Evolutionary conservation across 768 basidiomycete species (phyloP).

Genomic region (Podaxis mareebaensis): DNA sequence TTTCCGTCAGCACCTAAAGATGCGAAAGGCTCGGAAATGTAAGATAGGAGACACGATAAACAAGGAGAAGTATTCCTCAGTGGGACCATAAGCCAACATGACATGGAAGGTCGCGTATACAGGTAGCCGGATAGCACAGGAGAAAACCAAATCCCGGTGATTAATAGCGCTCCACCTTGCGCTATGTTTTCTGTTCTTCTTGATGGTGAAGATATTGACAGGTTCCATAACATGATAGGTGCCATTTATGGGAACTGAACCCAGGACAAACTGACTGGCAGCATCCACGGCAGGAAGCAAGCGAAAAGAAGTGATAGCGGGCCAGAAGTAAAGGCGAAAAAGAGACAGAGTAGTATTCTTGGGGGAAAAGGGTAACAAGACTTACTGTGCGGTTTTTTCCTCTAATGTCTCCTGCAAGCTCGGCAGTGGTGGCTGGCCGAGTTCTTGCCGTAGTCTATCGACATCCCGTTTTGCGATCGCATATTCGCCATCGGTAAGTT

Average conservation of each 20-base stretch:
- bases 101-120: background rate
- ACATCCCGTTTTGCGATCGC: slow-evolving; percentile 73
- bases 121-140: slow-evolving; percentile 17
- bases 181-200: background rate
- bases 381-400: slow-evolving; percentile 60
- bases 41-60: background rate
- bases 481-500: slow-evolving; percentile 77
- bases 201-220: slow-evolving; percentile 8
- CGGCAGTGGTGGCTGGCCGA: slow-evolving; percentile 75
- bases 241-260: slow-evolving; percentile 4
- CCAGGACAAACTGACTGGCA: background rate
- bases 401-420: slow-evolving; percentile 73
- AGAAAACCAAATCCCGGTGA: slow-evolving; percentile 2
- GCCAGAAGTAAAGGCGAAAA: background rate
- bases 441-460: slow-evolving; percentile 70
- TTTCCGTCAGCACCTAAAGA: background rate
- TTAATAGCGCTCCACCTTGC: background rate
- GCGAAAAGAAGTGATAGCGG: slow-evolving; percentile 3
- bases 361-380: slow-evolving; percentile 19
- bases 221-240: slow-evolving; percentile 8
- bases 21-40: background rate
- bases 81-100: background rate
- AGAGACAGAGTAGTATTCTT: background rate
- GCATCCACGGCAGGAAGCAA: background rate
- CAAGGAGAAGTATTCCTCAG: background rate